A percentile compares a stretch with the other conserved stretches of the same genome.
Conservation (phyloP, 2,329 filamentous ascomycete genomes). For the Cladophialophora chaetospira region DNA sequence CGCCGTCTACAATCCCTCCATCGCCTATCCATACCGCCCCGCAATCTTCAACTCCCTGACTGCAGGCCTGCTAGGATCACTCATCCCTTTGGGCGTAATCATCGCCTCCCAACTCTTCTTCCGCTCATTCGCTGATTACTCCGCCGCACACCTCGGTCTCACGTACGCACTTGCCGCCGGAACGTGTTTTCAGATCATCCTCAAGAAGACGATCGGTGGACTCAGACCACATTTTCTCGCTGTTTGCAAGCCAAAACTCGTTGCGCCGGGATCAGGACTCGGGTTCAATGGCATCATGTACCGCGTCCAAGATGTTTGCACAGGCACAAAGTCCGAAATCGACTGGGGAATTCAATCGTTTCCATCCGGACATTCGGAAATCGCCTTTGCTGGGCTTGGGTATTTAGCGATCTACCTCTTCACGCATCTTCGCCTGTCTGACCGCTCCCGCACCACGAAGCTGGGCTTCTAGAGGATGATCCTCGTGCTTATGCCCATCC, state of each 20-base stretch:
- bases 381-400: slow-evolving; percentile 76
- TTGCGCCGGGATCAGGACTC: background rate
- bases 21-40: slow-evolving; percentile 27
- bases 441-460: slow-evolving; percentile 51
- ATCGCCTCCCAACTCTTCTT: slow-evolving; percentile 24
- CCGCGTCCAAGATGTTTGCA: slow-evolving; percentile 67
- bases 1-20: slow-evolving; percentile 16
- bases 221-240: slow-evolving; percentile 28
- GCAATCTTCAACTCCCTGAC: slow-evolving; percentile 21
- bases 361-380: slow-evolving; percentile 77
- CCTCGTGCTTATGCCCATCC: slow-evolving; percentile 59
- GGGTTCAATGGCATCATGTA: slow-evolving; percentile 52
- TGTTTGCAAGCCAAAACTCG: slow-evolving; percentile 23
- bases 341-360: slow-evolving; percentile 86
- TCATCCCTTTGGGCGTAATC: slow-evolving; percentile 24
- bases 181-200: slow-evolving; percentile 27
- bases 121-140: slow-evolving; percentile 25
- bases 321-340: slow-evolving; percentile 67
- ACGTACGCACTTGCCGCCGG: slow-evolving; percentile 23
- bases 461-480: slow-evolving; percentile 47
- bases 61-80: slow-evolving; percentile 19
- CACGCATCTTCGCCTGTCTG: slow-evolving; percentile 64
- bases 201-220: slow-evolving; percentile 31
- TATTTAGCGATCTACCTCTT: slow-evolving; percentile 72
- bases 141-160: slow-evolving; percentile 25